Conservation (phyloP, 1,284 basidiomycete genomes). For the Tremellales sp. region DNA sequence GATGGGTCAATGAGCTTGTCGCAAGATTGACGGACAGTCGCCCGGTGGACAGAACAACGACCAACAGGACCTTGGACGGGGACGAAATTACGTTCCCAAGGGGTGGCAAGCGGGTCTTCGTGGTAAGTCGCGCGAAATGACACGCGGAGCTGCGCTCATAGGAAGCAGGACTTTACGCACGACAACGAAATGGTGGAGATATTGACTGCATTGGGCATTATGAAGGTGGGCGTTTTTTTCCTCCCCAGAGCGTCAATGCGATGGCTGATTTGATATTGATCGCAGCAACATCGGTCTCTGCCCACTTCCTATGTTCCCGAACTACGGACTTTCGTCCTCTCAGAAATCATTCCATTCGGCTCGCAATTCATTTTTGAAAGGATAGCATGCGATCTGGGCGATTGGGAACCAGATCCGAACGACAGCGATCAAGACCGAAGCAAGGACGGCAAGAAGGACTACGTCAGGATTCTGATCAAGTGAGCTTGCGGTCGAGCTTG, state of each 20-base stretch:
- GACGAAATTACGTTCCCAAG: slow-evolving; percentile 65
- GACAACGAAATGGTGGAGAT: slow-evolving; percentile 77
- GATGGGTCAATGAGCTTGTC: slow-evolving; percentile 77
- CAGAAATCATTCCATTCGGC: slow-evolving; percentile 41
- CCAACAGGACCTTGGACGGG: slow-evolving; percentile 69
- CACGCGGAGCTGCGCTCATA: slow-evolving; percentile 50
- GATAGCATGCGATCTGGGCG: slow-evolving; percentile 30
- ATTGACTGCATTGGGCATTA: slow-evolving; percentile 67
- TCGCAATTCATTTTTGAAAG: slow-evolving; percentile 38
- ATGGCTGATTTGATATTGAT: slow-evolving; percentile 2
- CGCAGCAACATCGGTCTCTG: slow-evolving; percentile 25
- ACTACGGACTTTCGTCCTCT: slow-evolving; percentile 30
- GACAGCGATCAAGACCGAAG: slow-evolving; percentile 3
- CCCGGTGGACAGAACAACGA: slow-evolving; percentile 66
- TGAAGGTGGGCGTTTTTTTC: slow-evolving; percentile 45
- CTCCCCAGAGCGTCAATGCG: background rate
- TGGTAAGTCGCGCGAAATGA: slow-evolving; percentile 27
- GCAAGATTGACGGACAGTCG: slow-evolving; percentile 64
- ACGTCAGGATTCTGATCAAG: slow-evolving; percentile 43
- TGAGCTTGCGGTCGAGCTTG: slow-evolving; percentile 19
- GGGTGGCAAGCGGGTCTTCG: slow-evolving; percentile 39
- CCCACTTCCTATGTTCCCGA: slow-evolving; percentile 17
- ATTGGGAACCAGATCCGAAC: slow-evolving; percentile 32
- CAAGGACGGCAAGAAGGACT: slow-evolving; percentile 29
- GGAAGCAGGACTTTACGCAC: slow-evolving; percentile 65